Evolutionary conservation across 495 filamentous ascomycete species (phyloP).

Genomic region (Neurospora terricola): DNA sequence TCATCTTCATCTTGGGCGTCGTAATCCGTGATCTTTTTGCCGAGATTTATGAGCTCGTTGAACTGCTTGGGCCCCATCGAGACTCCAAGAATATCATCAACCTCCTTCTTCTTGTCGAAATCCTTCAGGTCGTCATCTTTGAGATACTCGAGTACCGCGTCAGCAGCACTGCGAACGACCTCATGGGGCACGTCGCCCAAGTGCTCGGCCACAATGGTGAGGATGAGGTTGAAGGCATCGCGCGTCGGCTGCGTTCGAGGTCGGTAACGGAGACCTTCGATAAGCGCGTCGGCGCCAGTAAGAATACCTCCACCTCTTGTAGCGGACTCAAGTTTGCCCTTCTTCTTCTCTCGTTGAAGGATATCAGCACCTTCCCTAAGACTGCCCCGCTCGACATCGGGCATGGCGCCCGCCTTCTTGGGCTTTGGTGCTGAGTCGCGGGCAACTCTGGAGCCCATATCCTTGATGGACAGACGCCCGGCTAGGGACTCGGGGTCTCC

Average conservation of each 20-base stretch:
- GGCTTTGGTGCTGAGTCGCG: constrained; percentile 72
- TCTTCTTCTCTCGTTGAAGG: constrained; percentile 75
- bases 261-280: constrained; percentile 77
- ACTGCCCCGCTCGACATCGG: constrained; percentile 62
- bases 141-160: constrained; percentile 80
- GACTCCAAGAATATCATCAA: constrained; percentile 82
- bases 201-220: constrained; percentile 77
- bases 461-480: constrained; percentile 79
- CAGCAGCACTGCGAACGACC: constrained; percentile 88
- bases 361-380: constrained; percentile 82
- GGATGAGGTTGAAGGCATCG: constrained; percentile 91
- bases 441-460: constrained; percentile 82
- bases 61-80: constrained; percentile 84
- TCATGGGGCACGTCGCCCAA: constrained; percentile 91
- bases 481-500: constrained; percentile 97
- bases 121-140: constrained; percentile 97
- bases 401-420: constrained; percentile 57
- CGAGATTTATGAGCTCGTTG: constrained; percentile 91
- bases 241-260: constrained; percentile 86
- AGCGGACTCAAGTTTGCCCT: constrained; percentile 68
- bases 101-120: constrained; percentile 95
- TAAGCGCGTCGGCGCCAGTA: constrained; percentile 70
- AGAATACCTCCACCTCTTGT: constrained; percentile 71
- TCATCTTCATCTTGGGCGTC: constrained; percentile 96
- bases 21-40: constrained; percentile 99